Evolutionary conservation across 2,329 filamentous ascomycete genomes (phyloP).

Genomic region (Incumbomyces delicatus): DNA sequence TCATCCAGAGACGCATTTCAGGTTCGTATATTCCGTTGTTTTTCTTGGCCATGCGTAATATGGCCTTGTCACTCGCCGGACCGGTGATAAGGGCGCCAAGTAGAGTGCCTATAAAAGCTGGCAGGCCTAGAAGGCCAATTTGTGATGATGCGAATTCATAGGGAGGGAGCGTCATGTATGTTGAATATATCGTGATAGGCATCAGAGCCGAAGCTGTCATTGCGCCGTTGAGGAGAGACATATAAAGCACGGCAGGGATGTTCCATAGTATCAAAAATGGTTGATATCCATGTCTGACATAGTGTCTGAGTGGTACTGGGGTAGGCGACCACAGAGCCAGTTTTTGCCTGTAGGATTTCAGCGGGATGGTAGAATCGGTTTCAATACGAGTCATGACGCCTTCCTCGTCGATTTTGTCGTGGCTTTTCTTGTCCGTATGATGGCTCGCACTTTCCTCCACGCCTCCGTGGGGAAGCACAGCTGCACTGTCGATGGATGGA

Average conservation of each 20-base stretch:
- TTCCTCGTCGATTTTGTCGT: slow-evolving; percentile 10
- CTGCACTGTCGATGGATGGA: slow-evolving; percentile 3
- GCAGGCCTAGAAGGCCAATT: slow-evolving; percentile 23
- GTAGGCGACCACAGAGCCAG: slow-evolving; percentile 27
- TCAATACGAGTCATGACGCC: slow-evolving; percentile 8
- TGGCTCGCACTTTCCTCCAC: neutral
- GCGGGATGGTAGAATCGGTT: slow-evolving; percentile 25
- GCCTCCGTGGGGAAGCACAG: slow-evolving; percentile 9
- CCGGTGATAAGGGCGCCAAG: slow-evolving; percentile 32
- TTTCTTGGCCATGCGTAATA: slow-evolving; percentile 30
- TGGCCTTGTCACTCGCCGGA: slow-evolving; percentile 28
- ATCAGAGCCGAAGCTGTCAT: slow-evolving; percentile 27
- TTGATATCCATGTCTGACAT: slow-evolving; percentile 18
- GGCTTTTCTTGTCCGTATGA: neutral
- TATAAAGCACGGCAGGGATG: slow-evolving; percentile 27
- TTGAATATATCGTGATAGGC: slow-evolving; percentile 22
- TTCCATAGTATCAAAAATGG: slow-evolving; percentile 23
- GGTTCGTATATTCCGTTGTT: slow-evolving; percentile 40
- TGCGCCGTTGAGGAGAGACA: slow-evolving; percentile 29
- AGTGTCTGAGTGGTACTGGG: slow-evolving; percentile 11
- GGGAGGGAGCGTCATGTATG: slow-evolving; percentile 27
- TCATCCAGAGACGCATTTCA: slow-evolving; percentile 35
- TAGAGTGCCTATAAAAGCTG: slow-evolving; percentile 31
- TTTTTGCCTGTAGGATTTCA: slow-evolving; percentile 36
- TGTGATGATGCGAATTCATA: slow-evolving; percentile 24